phyloP scores from a whole-genome alignment of 306 rosid species.

The Hippophae gyantsensis region DNA sequence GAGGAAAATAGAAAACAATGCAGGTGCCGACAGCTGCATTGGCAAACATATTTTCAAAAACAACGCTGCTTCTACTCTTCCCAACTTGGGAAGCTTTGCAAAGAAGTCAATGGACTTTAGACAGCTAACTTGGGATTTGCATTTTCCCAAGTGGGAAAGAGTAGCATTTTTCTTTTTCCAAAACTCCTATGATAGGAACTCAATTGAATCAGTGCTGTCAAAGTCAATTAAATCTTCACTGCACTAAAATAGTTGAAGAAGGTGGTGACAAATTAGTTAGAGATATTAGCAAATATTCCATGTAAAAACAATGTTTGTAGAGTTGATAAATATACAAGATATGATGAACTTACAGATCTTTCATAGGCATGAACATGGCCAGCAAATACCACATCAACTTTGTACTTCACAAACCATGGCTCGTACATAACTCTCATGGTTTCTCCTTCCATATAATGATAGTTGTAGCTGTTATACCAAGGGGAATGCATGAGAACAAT shows the following conservation, averaged over 20 bases:
- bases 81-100: no score
- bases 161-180: no score
- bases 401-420: constrained; percentile 56
- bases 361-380: constrained; percentile 97
- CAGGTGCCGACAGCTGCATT: no score
- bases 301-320: background rate
- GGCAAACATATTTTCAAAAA: no score
- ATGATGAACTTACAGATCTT: constrained; percentile 49
- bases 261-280: background rate
- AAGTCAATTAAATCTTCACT: background rate
- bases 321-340: background rate
- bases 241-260: background rate
- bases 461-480: constrained; percentile 49
- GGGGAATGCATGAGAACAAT: constrained; percentile 47
- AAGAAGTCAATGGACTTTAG: no score
- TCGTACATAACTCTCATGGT: constrained; percentile 77
- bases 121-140: no score
- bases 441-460: constrained; percentile 78
- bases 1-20: no score
- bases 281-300: background rate
- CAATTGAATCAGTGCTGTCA: background rate
- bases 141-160: no score
- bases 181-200: background rate
- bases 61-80: no score
- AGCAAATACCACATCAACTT: constrained; percentile 72